Base-by-base conservation (phyloP, 148 eudicot genomes). In the Amaranthus palmeri region DNA sequence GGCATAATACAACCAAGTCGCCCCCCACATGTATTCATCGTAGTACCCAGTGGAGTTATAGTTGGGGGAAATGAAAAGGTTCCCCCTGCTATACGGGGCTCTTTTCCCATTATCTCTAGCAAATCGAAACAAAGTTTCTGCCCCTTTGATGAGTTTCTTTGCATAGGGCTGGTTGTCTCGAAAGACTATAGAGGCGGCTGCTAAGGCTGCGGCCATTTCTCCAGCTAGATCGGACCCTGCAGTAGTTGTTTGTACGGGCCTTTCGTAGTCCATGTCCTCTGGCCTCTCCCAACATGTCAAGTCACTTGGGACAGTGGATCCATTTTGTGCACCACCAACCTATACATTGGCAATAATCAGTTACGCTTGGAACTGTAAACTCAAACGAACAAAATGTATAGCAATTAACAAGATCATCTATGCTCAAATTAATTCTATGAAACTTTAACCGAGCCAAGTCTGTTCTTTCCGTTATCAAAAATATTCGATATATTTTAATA, bases 21-120 rank as follows among this genome's bases (percentile, higher is more conserved):
- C 81, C 7, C 95, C 86, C 97, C 92, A 92, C 81, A 92, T 85
- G 77, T 77, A 83, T 85, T 92, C 97, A 45, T 92, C 97, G 41
- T 66, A 87, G 72, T 84, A 86, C 15, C 86, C 87, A 0, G 90
- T 83, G 15, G 95, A 92, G 70, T 87, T 89, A 75, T 92, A 92
- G 65, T 54, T 77, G 0, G 86, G 85, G 55, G 77, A 81, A 45
- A 86, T 83, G 36, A 3, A 81, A 4, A 75, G 74, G 68, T 87
- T 85, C 10, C 85, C 93, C 0, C 77, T 54, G 59, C 79, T 75
- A 52, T 88, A 86, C 2, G 77, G 51, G 0, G 70, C 4, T 44
- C 92, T 61, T 54, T 46, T 82, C 7, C 80, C 82, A 0, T 3
- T 1, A 10, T 85, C 89, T 14, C 92, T 45, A 7, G 92, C 88